Conservation (phyloP, 208 protist species). For the Crithidia expoeki region DNA sequence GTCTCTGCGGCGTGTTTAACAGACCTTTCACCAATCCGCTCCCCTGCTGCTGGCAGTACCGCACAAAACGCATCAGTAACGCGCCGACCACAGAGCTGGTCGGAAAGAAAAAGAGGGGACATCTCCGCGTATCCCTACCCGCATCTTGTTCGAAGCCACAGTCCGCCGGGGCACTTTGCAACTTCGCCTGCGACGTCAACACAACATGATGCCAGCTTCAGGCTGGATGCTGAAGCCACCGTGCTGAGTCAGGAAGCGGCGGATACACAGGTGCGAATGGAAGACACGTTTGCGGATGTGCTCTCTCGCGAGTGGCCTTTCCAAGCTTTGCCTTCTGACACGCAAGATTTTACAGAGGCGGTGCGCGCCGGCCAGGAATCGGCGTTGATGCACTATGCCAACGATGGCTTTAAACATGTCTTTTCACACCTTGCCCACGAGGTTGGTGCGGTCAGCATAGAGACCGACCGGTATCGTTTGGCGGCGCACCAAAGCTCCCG, state of each 20-base stretch:
- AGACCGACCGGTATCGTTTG: slow-evolving; percentile 9
- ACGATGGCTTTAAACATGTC: slow-evolving; percentile 13
- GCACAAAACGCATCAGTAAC: background rate
- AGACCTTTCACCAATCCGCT: slow-evolving; percentile 9
- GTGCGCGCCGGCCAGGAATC: slow-evolving; percentile 8
- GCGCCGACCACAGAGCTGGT: background rate
- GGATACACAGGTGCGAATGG: background rate
- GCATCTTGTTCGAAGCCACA: slow-evolving; percentile 14
- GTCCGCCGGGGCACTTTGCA: background rate
- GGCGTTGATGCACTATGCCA: slow-evolving; percentile 19
- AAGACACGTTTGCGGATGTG: slow-evolving; percentile 11
- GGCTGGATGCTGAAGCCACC: background rate
- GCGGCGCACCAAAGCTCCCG: slow-evolving; percentile 7
- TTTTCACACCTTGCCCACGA: slow-evolving; percentile 1
- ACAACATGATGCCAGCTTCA: background rate
- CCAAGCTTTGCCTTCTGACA: background rate
- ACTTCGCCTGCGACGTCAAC: background rate
- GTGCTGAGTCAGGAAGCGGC: background rate
- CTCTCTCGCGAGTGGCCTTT: slow-evolving; percentile 15
- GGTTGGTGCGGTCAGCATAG: slow-evolving; percentile 1
- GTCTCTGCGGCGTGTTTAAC: slow-evolving; percentile 6
- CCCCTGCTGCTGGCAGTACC: background rate
- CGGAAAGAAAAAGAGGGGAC: background rate
- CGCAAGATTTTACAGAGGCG: background rate
- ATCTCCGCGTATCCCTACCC: background rate